Evolutionary conservation across 1,284 basidiomycete genomes (phyloP).

Genomic region (Rhodotorula sp.): DNA sequence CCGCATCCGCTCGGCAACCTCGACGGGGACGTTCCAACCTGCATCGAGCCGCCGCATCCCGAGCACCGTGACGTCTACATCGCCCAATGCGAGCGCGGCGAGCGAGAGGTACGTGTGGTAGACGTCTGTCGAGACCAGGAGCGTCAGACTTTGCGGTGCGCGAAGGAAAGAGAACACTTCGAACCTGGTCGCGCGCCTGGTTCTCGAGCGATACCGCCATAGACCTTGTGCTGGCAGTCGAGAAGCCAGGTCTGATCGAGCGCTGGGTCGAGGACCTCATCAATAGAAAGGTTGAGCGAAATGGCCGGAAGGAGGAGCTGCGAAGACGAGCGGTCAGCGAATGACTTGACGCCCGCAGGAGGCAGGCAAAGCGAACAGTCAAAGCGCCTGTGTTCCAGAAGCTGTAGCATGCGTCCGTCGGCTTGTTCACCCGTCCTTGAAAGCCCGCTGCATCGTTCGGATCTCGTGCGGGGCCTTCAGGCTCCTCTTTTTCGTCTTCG

Average conservation of each 20-base stretch:
- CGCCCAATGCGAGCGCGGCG: constrained; percentile 66
- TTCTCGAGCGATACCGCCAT: constrained; percentile 79
- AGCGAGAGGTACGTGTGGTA: constrained; percentile 81
- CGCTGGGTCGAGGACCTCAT: constrained; percentile 10
- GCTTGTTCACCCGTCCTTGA: constrained; percentile 78
- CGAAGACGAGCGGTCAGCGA: not conserved
- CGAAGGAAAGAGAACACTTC: constrained; percentile 6
- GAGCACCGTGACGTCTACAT: not conserved
- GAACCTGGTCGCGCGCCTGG: constrained; percentile 72
- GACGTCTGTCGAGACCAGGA: constrained; percentile 62
- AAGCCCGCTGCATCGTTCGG: constrained; percentile 58
- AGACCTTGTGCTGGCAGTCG: constrained; percentile 69
- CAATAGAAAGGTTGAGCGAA: not conserved
- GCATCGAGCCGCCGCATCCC: constrained; percentile 61
- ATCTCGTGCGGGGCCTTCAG: constrained; percentile 35
- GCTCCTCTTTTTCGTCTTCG: constrained; percentile 8
- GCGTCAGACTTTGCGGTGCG: not conserved
- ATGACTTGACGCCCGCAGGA: constrained; percentile 1
- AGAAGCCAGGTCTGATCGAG: constrained; percentile 65
- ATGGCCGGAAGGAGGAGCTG: constrained; percentile 23
- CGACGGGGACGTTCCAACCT: constrained; percentile 65
- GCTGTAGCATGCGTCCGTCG: constrained; percentile 86
- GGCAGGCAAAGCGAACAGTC: constrained; percentile 55
- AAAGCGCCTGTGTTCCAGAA: constrained; percentile 87
- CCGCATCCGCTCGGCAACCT: constrained; percentile 65